Evolutionary conservation across 2,329 filamentous ascomycete genomes (phyloP).

Genomic region (Fusarium mundagurra): DNA sequence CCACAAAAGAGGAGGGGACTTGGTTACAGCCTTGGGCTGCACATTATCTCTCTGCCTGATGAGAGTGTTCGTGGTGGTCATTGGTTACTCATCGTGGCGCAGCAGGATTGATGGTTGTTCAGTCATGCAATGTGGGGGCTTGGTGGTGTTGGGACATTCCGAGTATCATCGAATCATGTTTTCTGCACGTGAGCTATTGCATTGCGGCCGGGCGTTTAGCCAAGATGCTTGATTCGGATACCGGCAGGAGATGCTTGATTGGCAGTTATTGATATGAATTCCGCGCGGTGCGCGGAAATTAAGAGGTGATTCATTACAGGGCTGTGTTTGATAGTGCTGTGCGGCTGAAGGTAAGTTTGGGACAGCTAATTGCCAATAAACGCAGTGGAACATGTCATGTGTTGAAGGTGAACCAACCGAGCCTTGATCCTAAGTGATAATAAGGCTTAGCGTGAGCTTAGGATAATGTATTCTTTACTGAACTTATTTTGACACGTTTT

Average conservation of each 20-base stretch:
- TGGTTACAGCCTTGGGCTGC: slow-evolving; percentile 12
- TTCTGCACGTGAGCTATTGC: background rate
- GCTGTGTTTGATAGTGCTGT: slow-evolving; percentile 7
- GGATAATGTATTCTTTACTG: background rate
- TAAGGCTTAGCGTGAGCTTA: background rate
- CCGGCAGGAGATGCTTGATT: slow-evolving; percentile 9
- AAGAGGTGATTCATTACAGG: background rate
- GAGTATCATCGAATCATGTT: background rate
- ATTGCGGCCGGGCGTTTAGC: slow-evolving; percentile 18
- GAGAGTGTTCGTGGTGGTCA: background rate
- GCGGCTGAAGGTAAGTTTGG: background rate
- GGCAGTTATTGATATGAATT: background rate
- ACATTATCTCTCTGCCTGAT: slow-evolving; percentile 14
- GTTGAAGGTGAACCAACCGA: too few species aligned
- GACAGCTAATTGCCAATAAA: background rate
- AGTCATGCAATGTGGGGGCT: slow-evolving; percentile 19
- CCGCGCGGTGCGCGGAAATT: slow-evolving; percentile 6
- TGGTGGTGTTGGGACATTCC: slow-evolving; percentile 20
- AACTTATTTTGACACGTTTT: too few species aligned
- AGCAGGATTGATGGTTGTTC: background rate
- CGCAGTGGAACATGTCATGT: background rate
- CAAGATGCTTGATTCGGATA: slow-evolving; percentile 23
- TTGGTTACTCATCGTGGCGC: slow-evolving; percentile 16
- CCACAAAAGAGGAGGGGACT: background rate
- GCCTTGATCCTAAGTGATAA: too few species aligned